Evolutionary conservation across 1,284 basidiomycete genomes (phyloP), one percentile per base, ranked within the genome.

Genomic region (Volvariella volvacea): DNA sequence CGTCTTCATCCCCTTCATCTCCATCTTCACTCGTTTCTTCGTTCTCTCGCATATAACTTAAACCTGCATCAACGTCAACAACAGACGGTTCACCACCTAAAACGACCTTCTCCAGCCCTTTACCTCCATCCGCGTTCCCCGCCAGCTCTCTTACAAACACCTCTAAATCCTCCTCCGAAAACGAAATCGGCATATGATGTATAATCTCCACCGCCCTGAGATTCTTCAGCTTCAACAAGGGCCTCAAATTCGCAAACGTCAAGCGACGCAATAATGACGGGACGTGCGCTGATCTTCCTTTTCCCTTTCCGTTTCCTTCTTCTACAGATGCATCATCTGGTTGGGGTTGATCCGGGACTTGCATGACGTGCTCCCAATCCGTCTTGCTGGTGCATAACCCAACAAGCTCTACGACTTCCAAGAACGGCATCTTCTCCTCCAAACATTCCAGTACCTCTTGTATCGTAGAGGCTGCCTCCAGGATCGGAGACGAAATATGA

Each of bases 181-280:
- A 55, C 4, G 59, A 51, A 16, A 83, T 57, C 0, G 79, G 76
- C 28, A 65, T 63, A 40, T 73, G 68, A 60, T 83, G 78, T 2
- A 66, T 60, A 12, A 83, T 38, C 47, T 77, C 73, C 48, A 84
- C 71, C 8, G 58, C 55, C 1, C 47, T 57, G n/a, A 85, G 60
- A 16, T 68, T 63, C 3, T 67, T 56, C 44, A 73, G 67, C 4
- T 62, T 54, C 28, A 78, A 63, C 28, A 80, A 41, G 1, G 80
- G 77, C 43, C 67, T 66, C 31, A 85, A 59, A 6, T 67, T 67
- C 16, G 69, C 63, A 49, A 71, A 68, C 2, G 63, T 67, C 39
- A 82, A 57, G 4, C 61, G 40, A 82, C 57, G 4, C 61, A 64
- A 15, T 61, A 55, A 21, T 64, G 8, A 4, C 8, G 39, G n/a